Percentiles rank a stretch among this genome's conserved stretches.
These are phyloP conservation scores for Brassica hybrid DNA, from an alignment of 441 rosid species.

Conservation along the genomic window DNA sequence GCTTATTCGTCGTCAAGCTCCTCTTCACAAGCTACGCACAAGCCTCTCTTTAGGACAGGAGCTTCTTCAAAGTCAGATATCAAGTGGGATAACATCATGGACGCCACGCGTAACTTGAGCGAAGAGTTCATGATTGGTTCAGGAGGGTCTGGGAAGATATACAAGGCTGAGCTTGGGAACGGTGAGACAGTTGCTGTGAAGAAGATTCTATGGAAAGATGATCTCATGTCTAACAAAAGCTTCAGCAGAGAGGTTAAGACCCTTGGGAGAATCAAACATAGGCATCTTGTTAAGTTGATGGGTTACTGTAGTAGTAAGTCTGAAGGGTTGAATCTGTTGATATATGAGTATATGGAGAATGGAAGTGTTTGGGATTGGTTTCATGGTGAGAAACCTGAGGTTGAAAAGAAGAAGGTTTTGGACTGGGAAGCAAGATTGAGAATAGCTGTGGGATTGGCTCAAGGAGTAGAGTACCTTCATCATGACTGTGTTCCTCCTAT, in stretches of 20 bases:
- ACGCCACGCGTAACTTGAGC: conserved; percentile 72
- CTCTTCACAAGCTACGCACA: conserved; percentile 64
- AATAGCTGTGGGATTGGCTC: too few relatives aligned
- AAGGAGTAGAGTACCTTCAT: conserved; percentile 53
- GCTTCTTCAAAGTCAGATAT: conserved; percentile 61
- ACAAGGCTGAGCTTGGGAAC: conserved; percentile 60
- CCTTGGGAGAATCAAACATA: conserved; percentile 75
- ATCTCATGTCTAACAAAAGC: conserved; percentile 66
- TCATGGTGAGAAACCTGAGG: too few relatives aligned
- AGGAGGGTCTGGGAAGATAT: conserved; percentile 86
- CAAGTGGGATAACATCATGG: conserved; percentile 78
- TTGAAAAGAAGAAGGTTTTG: too few relatives aligned
- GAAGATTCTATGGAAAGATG: conserved; percentile 71
- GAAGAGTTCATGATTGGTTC: conserved; percentile 84
- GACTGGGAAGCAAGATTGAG: too few relatives aligned
- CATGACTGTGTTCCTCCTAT: conserved; percentile 83
- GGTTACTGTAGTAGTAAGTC: conserved; percentile 71
- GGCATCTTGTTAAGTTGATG: conserved; percentile 80
- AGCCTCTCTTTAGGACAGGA: conserved; percentile 61
- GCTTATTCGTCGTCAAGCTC: conserved; percentile 52
- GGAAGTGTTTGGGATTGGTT: too few relatives aligned
- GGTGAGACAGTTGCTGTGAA: conserved; percentile 79
- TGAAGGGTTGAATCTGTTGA: conserved; percentile 72
- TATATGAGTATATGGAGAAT: conserved; percentile 88
- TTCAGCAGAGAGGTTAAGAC: conserved; percentile 78